Conservation (phyloP, 2,329 filamentous ascomycete genomes). For the Paraconiothyrium sp. region DNA sequence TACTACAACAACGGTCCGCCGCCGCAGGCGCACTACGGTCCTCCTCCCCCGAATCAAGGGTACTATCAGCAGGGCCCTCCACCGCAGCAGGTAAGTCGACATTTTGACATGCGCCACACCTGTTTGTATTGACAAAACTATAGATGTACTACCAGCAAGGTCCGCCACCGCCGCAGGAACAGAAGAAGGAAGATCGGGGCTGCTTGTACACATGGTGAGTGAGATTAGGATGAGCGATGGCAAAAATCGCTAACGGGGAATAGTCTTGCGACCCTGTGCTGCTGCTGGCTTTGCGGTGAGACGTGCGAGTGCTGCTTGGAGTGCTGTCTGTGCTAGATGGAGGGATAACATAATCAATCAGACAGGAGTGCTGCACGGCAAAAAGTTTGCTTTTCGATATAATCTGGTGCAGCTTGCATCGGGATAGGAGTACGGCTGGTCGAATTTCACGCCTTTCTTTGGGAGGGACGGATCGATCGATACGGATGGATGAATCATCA, state of each 20-base stretch:
- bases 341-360: too few species aligned
- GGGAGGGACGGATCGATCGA: neutral
- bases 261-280: constrained; percentile 48
- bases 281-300: constrained; percentile 49
- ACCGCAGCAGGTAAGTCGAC: constrained; percentile 37
- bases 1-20: constrained; percentile 28
- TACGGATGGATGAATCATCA: too few species aligned
- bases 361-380: neutral
- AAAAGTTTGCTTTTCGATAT: too few species aligned
- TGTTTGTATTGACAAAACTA: neutral
- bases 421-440: neutral
- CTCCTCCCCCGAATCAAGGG: constrained; percentile 30
- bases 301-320: constrained; percentile 49
- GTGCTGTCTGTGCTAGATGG: constrained; percentile 38
- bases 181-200: constrained; percentile 45
- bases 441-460: too few species aligned
- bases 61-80: constrained; percentile 40
- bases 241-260: neutral
- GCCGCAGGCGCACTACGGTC: constrained; percentile 27
- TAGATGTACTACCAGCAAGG: constrained; percentile 47
- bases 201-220: constrained; percentile 45
- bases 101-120: neutral
- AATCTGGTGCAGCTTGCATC: too few species aligned
- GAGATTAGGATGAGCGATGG: neutral
- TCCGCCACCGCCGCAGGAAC: constrained; percentile 33